Evolutionary conservation across 768 basidiomycete genomes (phyloP).

Genomic region (Phanerodontia chrysosporium): DNA sequence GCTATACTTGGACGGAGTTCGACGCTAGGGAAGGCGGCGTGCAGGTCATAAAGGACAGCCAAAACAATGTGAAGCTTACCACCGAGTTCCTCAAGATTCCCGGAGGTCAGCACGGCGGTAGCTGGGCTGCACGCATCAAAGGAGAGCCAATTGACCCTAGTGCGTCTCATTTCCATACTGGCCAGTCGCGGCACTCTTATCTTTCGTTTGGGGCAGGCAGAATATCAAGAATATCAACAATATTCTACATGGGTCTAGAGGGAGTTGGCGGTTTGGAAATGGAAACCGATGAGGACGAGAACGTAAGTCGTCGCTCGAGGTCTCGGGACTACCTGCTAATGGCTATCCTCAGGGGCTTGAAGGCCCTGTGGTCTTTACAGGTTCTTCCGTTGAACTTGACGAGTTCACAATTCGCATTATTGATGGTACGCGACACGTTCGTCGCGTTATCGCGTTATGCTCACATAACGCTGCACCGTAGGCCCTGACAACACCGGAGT

Average conservation of each 20-base stretch:
- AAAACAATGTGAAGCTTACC: conserved; percentile 82
- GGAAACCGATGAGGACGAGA: conserved; percentile 70
- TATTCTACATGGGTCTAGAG: conserved; percentile 88
- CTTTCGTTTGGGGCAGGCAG: conserved; percentile 28
- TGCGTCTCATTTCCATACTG: conserved; percentile 30
- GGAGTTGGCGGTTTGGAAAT: conserved; percentile 81
- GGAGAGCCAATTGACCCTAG: conserved; percentile 72
- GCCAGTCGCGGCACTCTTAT: too few relatives aligned
- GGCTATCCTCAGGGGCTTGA: conserved; percentile 58
- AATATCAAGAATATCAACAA: conserved; percentile 64
- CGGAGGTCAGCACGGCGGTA: conserved; percentile 78
- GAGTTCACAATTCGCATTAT: conserved; percentile 77
- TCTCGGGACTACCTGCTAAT: not conserved
- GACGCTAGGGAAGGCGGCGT: conserved; percentile 83
- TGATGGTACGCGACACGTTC: conserved; percentile 49
- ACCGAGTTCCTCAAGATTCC: conserved; percentile 86
- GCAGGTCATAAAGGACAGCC: conserved; percentile 75
- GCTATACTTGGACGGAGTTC: conserved; percentile 85
- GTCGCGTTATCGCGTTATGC: not conserved
- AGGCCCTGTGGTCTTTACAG: conserved; percentile 65
- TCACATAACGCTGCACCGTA: conserved; percentile 21
- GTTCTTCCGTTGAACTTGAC: conserved; percentile 73
- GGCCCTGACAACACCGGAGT: conserved; percentile 56
- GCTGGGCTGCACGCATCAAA: conserved; percentile 83
- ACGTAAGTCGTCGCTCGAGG: conserved; percentile 42